Conservation (phyloP, 2,329 filamentous ascomycete species). For the Aspergillus floridensis region DNA sequence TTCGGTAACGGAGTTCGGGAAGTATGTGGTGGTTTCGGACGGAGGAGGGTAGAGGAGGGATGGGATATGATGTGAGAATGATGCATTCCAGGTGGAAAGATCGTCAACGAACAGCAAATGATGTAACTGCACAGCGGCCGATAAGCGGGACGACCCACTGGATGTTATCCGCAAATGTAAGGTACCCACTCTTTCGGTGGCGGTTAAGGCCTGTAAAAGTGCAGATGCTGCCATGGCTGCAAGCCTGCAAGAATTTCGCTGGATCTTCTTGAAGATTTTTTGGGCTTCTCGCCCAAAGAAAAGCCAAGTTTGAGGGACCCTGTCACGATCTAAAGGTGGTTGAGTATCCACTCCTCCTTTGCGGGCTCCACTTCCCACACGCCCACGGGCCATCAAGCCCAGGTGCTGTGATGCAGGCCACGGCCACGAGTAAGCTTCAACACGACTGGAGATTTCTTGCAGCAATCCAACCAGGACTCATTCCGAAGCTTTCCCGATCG, state of each 20-base stretch:
- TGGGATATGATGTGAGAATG: conserved; percentile 6
- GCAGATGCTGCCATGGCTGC: neutral
- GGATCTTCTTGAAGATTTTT: conserved; percentile 7
- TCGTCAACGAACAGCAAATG: conserved; percentile 1
- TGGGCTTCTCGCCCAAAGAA: neutral
- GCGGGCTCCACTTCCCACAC: neutral
- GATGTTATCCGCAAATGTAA: neutral
- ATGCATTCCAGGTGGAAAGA: conserved; percentile 6
- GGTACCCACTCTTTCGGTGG: neutral
- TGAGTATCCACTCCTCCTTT: neutral
- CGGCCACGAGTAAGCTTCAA: conserved; percentile 8
- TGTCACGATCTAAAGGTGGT: neutral
- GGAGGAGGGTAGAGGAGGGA: neutral
- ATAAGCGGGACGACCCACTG: conserved; percentile 1
- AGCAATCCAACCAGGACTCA: neutral
- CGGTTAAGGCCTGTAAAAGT: conserved; percentile 2
- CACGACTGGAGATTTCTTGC: conserved; percentile 4
- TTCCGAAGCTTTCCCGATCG: conserved; percentile 1
- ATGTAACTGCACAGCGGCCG: conserved; percentile 4
- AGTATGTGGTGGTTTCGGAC: conserved; percentile 3
- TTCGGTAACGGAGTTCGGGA: neutral
- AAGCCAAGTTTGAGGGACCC: neutral
- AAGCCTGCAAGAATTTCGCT: neutral
- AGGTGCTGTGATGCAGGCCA: conserved; percentile 7
- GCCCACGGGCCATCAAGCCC: neutral